phyloP scores from a whole-genome alignment of 139 green algal genomes.

The Eudorina sp. region DNA sequence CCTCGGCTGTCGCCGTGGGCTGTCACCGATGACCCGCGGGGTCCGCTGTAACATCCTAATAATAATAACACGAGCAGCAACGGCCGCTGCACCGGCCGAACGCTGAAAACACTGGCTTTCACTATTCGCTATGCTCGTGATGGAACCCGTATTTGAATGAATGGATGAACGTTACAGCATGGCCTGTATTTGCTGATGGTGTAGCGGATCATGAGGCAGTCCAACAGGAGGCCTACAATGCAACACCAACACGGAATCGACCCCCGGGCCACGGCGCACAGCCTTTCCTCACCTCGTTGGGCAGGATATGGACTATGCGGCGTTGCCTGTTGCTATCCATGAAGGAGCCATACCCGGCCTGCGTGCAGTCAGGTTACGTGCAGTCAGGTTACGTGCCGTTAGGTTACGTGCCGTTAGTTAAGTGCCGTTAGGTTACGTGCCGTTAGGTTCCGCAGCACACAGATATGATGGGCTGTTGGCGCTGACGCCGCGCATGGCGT shows the following conservation, averaged over 20 bases:
- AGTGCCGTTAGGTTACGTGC: background rate
- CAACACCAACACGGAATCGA: background rate
- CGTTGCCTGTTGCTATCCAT: background rate
- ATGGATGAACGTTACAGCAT: background rate
- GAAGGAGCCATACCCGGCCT: slow-evolving; percentile 1
- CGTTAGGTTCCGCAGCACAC: background rate
- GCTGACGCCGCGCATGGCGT: background rate
- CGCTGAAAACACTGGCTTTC: no score
- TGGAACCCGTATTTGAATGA: background rate
- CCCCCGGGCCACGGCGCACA: background rate
- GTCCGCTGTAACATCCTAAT: no score
- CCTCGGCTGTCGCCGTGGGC: no score
- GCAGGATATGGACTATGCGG: slow-evolving; percentile 29
- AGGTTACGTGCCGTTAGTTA: background rate
- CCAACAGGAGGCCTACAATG: background rate
- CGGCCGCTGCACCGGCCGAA: no score
- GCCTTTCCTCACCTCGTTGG: background rate
- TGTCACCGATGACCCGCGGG: no score
- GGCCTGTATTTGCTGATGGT: no score
- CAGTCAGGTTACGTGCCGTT: background rate
- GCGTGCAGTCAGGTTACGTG: background rate
- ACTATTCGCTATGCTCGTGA: background rate
- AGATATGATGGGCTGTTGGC: background rate
- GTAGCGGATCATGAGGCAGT: no score
- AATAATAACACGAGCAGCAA: no score